Conservation (phyloP, 192 early-diverging fungal genomes). For the Geranomyces michiganensis region DNA sequence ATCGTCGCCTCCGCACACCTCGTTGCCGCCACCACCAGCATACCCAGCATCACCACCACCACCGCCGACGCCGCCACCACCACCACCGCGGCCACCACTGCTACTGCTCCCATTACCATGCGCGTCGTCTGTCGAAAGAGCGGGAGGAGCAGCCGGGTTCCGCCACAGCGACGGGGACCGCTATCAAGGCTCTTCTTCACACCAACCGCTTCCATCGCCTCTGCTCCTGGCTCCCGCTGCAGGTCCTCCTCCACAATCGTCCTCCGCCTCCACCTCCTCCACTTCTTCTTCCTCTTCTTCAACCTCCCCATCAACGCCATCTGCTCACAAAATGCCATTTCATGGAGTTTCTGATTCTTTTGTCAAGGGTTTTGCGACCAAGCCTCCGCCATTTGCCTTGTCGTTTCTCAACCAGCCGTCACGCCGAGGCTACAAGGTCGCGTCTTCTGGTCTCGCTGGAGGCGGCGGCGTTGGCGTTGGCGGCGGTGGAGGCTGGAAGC, state of each 20-base stretch:
- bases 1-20: too few species aligned
- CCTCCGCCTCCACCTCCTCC: not conserved
- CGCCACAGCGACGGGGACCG: not conserved
- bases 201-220: not conserved
- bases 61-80: not conserved
- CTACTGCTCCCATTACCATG: not conserved
- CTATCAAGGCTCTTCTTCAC: not conserved
- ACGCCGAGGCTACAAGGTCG: not conserved
- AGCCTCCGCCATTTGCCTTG: not conserved
- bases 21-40: not conserved
- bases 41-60: not conserved
- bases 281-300: not conserved
- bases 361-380: not conserved
- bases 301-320: not conserved
- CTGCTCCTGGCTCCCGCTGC: not conserved
- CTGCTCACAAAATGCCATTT: not conserved
- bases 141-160: too few species aligned
- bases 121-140: too few species aligned
- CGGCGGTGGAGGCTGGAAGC: not conserved
- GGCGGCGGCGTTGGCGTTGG: not conserved
- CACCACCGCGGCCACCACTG: not conserved
- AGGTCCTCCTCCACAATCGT: not conserved
- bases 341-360: not conserved
- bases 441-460: not conserved
- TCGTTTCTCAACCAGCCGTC: not conserved